Evolutionary conservation across 2,329 filamentous ascomycete genomes (phyloP).

Genomic region (Penicillium concentricum): DNA sequence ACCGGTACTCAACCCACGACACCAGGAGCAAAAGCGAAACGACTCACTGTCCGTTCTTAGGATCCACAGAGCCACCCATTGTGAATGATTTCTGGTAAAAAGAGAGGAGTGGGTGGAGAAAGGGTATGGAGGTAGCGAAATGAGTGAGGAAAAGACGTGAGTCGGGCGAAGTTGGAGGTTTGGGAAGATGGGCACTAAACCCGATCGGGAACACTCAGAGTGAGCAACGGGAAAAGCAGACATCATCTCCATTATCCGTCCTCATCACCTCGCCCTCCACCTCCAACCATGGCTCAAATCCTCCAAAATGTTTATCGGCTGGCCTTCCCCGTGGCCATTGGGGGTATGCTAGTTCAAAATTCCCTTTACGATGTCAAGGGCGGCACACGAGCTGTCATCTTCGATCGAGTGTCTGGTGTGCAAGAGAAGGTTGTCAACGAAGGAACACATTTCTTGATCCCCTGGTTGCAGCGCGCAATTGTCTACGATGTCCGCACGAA

Average conservation of each 20-base stretch:
- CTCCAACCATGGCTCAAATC: conserved; percentile 45
- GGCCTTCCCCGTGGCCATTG: conserved; percentile 72
- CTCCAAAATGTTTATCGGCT: conserved; percentile 38
- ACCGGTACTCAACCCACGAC: conserved; percentile 5
- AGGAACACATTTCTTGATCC: conserved; percentile 93
- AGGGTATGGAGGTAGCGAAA: conserved; percentile 15
- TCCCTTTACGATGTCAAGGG: conserved; percentile 97
- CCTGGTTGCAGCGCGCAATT: conserved; percentile 93
- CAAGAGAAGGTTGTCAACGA: conserved; percentile 91
- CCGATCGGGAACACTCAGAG: conserved; percentile 25
- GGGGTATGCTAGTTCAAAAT: conserved; percentile 66
- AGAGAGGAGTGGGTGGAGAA: conserved; percentile 13
- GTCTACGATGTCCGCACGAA: conserved; percentile 97
- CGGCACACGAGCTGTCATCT: conserved; percentile 93
- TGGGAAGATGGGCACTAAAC: conserved; percentile 33
- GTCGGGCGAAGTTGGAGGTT: conserved; percentile 35
- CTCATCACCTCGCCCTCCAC: conserved; percentile 15
- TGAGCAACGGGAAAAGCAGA: conserved; percentile 35
- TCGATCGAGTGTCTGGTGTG: conserved; percentile 88
- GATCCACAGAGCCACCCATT: conserved; percentile 42
- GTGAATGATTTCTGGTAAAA: conserved; percentile 24
- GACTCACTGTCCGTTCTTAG: conserved; percentile 48
- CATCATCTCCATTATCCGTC: conserved; percentile 31
- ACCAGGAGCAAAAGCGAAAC: conserved; percentile 1
- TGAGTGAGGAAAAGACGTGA: conserved; percentile 28